Base-by-base conservation (phyloP, 148 eudicot species). In the Rhododendron vialii region DNA sequence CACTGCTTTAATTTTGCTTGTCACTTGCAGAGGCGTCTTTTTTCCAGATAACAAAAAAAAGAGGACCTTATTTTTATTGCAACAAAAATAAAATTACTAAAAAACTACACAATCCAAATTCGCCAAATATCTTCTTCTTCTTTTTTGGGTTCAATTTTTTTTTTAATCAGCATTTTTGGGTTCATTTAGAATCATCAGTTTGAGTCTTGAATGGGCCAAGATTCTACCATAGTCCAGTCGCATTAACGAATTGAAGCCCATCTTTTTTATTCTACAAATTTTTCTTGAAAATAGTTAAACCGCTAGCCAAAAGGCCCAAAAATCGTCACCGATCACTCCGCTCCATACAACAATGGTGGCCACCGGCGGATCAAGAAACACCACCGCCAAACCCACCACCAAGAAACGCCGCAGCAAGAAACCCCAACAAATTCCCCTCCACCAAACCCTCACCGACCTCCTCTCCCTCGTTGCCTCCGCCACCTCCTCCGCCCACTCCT, bases 401-500 rank as follows among this genome's bases (percentile, higher is more conserved):
- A 85, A 67, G 33, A n/a, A 78, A 69, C 83, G 65, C 88, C 45
- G 69, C 3, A 50, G 0, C 73, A 13, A 41, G 61, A 87, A 59
- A 38, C 63, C 83, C 87, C 65, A 4, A 4, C 47, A 63, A 35
- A 77, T 11, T 78, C 41, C 73, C 71, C 83, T 22, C 76, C 51
- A 38, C n/a, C 78, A 79, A 11, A 51, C 43, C 81, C 53, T 91
- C 79, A 50, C 91, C 82, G 33, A 88, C 2, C 77, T 92, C 69
- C 33, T 94, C 82, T 82, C 94, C 89, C 41, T 84, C 82, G 87
- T 92, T 20, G 84, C 91, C 90, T 71, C 93, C 87, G 84, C 94
- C 84, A 80, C 94, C 33, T 80, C 93, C 82, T 88, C 97, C 87
- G 89, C 94, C 67, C 89, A 91, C 87, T 45, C 92, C 41, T 95